Evolutionary conservation across 768 basidiomycete genomes (phyloP).

Genomic region (Amanita exitialis): DNA sequence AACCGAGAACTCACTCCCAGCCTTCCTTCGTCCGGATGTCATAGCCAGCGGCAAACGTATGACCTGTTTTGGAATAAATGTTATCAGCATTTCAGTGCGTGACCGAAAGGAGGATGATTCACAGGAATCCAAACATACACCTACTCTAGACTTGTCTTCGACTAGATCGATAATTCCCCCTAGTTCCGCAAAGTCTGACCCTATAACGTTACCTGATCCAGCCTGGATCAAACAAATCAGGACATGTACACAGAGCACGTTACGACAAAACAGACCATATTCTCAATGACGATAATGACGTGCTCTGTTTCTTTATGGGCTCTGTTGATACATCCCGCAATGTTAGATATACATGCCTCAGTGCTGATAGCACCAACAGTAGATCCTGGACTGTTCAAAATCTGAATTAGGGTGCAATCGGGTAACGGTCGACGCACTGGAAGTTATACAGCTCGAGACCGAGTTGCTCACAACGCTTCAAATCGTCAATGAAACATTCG

Average conservation of each 20-base stretch:
- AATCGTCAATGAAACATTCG: conserved; percentile 75
- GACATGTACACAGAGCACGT: background rate
- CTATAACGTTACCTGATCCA: conserved; percentile 71
- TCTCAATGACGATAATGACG: conserved; percentile 67
- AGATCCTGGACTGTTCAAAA: conserved; percentile 54
- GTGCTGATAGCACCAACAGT: conserved; percentile 61
- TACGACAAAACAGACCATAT: conserved; percentile 50
- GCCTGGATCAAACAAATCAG: conserved; percentile 33
- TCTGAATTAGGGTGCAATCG: background rate
- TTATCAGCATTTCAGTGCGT: background rate
- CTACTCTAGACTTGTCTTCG: conserved; percentile 63
- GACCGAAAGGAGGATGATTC: conserved; percentile 10
- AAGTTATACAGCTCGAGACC: conserved; percentile 75
- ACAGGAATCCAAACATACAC: conserved; percentile 86
- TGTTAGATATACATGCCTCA: conserved; percentile 48
- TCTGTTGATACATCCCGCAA: conserved; percentile 66
- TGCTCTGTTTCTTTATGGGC: conserved; percentile 51
- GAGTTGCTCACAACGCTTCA: conserved; percentile 67
- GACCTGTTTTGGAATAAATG: background rate
- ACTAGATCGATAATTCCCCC: conserved; percentile 60
- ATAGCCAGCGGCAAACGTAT: conserved; percentile 44
- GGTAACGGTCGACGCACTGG: conserved; percentile 47
- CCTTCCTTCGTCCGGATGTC: conserved; percentile 65
- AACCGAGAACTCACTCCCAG: conserved; percentile 48
- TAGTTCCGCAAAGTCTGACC: conserved; percentile 60